phyloP scores from a whole-genome alignment of 2,329 filamentous ascomycete species.

The Penicillium carneum region DNA sequence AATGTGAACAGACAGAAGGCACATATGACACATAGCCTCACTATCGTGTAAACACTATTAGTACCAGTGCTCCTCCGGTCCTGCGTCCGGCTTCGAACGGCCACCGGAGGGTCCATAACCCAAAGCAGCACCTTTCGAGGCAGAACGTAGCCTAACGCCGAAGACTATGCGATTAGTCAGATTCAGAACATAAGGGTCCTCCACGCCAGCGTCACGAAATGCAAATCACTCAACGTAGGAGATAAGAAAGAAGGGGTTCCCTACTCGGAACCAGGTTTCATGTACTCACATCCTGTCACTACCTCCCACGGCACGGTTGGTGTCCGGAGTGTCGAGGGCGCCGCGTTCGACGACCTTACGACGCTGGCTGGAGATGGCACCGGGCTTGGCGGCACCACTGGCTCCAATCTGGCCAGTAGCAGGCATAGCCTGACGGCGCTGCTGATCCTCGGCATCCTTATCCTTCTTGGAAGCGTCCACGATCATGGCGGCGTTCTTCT shows the following conservation, averaged over 20 bases:
- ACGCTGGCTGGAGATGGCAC: slow-evolving; percentile 76
- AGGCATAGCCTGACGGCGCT: slow-evolving; percentile 71
- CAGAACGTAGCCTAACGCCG: slow-evolving; percentile 85
- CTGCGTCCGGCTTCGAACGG: slow-evolving; percentile 62
- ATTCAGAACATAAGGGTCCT: slow-evolving; percentile 71
- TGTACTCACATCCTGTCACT: slow-evolving; percentile 96
- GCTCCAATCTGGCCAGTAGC: slow-evolving; percentile 63
- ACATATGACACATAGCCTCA: slow-evolving; percentile 35
- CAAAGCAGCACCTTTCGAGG: slow-evolving; percentile 72
- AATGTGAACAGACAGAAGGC: slow-evolving; percentile 40
- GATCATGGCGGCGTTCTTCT: slow-evolving; percentile 97
- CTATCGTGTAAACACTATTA: slow-evolving; percentile 48
- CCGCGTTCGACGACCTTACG: slow-evolving; percentile 82
- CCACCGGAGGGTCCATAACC: slow-evolving; percentile 57
- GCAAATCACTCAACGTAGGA: slow-evolving; percentile 79
- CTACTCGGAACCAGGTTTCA: slow-evolving; percentile 81
- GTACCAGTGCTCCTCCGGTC: slow-evolving; percentile 59
- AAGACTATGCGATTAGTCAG: slow-evolving; percentile 82
- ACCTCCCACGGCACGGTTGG: slow-evolving; percentile 76
- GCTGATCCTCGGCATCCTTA: slow-evolving; percentile 78
- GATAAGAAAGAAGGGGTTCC: slow-evolving; percentile 71
- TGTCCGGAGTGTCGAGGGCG: slow-evolving; percentile 71
- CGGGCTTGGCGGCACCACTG: slow-evolving; percentile 70
- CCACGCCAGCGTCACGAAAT: slow-evolving; percentile 75
- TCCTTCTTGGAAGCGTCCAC: slow-evolving; percentile 77